Base-by-base conservation (phyloP, 768 basidiomycete species). In the Lactarius deliciosus region DNA sequence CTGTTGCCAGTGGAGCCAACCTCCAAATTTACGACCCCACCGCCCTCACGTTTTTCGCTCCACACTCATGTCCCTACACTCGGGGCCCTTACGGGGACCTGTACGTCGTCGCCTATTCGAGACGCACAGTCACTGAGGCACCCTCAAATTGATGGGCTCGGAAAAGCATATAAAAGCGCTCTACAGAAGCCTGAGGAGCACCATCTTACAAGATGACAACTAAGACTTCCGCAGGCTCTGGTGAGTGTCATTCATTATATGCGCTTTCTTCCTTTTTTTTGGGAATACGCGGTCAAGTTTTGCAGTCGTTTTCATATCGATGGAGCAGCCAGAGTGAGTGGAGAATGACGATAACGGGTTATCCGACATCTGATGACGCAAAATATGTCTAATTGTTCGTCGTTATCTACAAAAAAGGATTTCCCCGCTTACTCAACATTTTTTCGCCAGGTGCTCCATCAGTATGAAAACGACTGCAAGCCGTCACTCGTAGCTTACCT, bases 281-380 rank as follows among this genome's bases (percentile, higher is more conserved):
- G 66, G 66, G n/a, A 56, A 45, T 56, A 18, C 58, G 62, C 66
- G 61, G 40, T 63, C 45, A 32, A 30, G 50, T 57, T 62, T 30
- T 10, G 20, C 41, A 18, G 22, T n/a, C n/a, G 47, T 50, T 50
- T 50, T 50, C 47, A 50, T 50, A 6, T 18, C n/a, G 45, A 47
- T 22, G 45, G 45, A 11, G 45, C n/a, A 50, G 30, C 30, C 30
- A 30, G 30, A 30, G 30, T 30, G 30, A 30, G 22, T 9, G n/a
- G n/a, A n/a, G n/a, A n/a, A 50, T 13, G 47, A 50, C 22, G 22
- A 53, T 53, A 15, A 2, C 50, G 3, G 13, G 50, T 25, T 53
- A 53, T 47, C 10, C 20, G 10, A 13, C n/a, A 47, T 47, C 45
- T 20, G 8, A n/a, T 45, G 8, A 6, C 7, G 20, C 34, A 43